These are phyloP conservation scores for Aeschynomene evenia DNA, from an alignment of 306 rosid genomes.

Conservation along the genomic window DNA sequence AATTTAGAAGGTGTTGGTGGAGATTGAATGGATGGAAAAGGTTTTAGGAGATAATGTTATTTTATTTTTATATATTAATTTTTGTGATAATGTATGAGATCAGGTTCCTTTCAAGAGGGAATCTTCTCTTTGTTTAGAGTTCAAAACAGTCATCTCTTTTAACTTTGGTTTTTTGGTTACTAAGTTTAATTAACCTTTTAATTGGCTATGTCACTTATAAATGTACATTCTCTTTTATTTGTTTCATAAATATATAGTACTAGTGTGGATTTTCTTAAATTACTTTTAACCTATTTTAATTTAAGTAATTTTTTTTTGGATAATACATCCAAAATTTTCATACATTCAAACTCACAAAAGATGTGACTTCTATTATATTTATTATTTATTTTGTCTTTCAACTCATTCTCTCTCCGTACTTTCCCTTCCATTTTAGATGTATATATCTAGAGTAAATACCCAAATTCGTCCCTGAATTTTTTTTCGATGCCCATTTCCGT, in stretches of 20 bases:
- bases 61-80: not conserved
- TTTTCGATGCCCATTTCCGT: too few relatives aligned
- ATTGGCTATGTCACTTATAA: constrained; percentile 35
- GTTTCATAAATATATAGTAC: constrained; percentile 30
- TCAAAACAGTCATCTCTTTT: constrained; percentile 15
- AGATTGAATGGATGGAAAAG: constrained; percentile 26
- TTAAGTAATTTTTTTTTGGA: too few relatives aligned
- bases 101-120: constrained; percentile 43
- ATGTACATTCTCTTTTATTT: constrained; percentile 42
- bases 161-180: constrained; percentile 3
- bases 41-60: constrained; percentile 17
- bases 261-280: too few relatives aligned
- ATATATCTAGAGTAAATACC: too few relatives aligned
- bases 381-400: too few relatives aligned
- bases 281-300: too few relatives aligned
- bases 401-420: too few relatives aligned
- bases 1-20: constrained; percentile 44
- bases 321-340: too few relatives aligned
- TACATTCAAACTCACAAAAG: too few relatives aligned
- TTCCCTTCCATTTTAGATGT: too few relatives aligned
- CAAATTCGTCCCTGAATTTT: too few relatives aligned
- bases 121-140: constrained; percentile 29
- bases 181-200: constrained; percentile 30
- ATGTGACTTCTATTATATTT: too few relatives aligned
- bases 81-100: constrained; percentile 30